phyloP scores from a whole-genome alignment of 163 green algal species.

The Scenedesmus sp. region DNA sequence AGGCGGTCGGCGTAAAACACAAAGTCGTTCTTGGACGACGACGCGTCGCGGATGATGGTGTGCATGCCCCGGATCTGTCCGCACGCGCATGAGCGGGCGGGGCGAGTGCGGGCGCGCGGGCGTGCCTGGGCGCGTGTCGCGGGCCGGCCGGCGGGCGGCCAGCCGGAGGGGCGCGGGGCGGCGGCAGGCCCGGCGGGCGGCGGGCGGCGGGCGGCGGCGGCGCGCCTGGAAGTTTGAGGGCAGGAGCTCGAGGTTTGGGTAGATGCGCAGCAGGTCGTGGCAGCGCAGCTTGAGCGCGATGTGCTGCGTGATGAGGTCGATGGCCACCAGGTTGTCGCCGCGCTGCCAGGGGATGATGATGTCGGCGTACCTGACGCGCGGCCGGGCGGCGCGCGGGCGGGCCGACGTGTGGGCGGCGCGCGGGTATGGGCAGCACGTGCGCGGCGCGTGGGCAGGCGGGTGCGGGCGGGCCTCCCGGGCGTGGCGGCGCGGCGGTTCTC shows the following conservation, averaged over 20 bases:
- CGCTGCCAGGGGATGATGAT: constrained; percentile 91
- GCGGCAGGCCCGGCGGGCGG: background rate
- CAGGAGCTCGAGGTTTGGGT: constrained; percentile 92
- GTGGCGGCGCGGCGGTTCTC: background rate
- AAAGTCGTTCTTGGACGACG: constrained; percentile 91
- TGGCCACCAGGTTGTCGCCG: constrained; percentile 90
- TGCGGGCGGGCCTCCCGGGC: background rate
- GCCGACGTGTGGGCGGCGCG: too few species aligned
- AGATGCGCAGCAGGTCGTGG: constrained; percentile 92
- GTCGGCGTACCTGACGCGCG: constrained; percentile 89
- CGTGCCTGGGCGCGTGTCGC: too few species aligned
- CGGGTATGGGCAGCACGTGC: too few species aligned
- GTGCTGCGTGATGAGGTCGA: constrained; percentile 97
- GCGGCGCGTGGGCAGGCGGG: too few species aligned
- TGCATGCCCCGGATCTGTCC: constrained; percentile 98
- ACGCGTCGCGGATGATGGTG: constrained; percentile 93
- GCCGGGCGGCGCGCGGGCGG: too few species aligned
- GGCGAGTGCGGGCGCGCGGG: background rate
- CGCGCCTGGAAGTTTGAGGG: constrained; percentile 92
- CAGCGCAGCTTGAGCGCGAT: constrained; percentile 95
- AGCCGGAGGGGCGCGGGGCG: background rate
- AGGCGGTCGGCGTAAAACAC: constrained; percentile 95
- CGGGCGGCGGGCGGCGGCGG: constrained; percentile 78
- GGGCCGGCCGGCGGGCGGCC: background rate
- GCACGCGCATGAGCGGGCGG: background rate